Percentiles rank a stretch among this genome's conserved stretches.
Evolutionary conservation across 352 stramenopile species (phyloP).

Genomic region (Phytophthora hybrid): DNA sequence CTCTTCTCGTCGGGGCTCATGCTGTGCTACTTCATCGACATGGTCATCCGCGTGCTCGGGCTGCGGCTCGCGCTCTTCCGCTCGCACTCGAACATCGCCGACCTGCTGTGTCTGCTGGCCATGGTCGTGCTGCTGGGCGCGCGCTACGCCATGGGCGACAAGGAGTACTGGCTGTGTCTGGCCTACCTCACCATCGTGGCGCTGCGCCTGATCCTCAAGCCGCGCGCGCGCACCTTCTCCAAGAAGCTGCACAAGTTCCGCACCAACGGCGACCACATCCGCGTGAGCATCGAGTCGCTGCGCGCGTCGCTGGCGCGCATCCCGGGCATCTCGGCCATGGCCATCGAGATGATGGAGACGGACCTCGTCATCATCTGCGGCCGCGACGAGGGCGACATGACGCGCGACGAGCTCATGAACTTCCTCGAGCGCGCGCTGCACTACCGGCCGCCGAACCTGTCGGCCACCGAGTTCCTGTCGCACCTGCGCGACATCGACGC

Average conservation of each 20-base stretch:
- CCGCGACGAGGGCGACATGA: slow-evolving; percentile 88
- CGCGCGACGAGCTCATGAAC: slow-evolving; percentile 86
- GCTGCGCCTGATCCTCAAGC: slow-evolving; percentile 86
- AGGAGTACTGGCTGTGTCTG: slow-evolving; percentile 79
- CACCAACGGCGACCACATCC: slow-evolving; percentile 86
- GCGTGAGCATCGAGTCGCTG: slow-evolving; percentile 87
- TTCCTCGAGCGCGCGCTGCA: slow-evolving; percentile 85
- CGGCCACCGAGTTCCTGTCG: slow-evolving; percentile 83
- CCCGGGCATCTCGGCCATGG: slow-evolving; percentile 78
- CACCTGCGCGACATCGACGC: slow-evolving; percentile 89
- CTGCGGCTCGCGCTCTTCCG: slow-evolving; percentile 79
- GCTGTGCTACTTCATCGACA: slow-evolving; percentile 87
- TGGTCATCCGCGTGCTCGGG: slow-evolving; percentile 79
- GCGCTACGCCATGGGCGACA: slow-evolving; percentile 61
- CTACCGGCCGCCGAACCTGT: slow-evolving; percentile 79
- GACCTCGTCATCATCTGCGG: slow-evolving; percentile 90
- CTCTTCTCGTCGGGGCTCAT: slow-evolving; percentile 81
- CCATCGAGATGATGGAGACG: slow-evolving; percentile 92
- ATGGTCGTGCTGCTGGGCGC: slow-evolving; percentile 66
- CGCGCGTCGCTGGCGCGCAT: slow-evolving; percentile 82
- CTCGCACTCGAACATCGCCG: slow-evolving; percentile 85
- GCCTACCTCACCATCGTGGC: slow-evolving; percentile 76
- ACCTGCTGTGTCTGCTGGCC: slow-evolving; percentile 74
- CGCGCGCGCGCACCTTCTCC: slow-evolving; percentile 80
- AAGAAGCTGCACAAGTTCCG: slow-evolving; percentile 92